Conservation (phyloP, 257 asterid species). For the Oldenlandia corymbosa region DNA sequence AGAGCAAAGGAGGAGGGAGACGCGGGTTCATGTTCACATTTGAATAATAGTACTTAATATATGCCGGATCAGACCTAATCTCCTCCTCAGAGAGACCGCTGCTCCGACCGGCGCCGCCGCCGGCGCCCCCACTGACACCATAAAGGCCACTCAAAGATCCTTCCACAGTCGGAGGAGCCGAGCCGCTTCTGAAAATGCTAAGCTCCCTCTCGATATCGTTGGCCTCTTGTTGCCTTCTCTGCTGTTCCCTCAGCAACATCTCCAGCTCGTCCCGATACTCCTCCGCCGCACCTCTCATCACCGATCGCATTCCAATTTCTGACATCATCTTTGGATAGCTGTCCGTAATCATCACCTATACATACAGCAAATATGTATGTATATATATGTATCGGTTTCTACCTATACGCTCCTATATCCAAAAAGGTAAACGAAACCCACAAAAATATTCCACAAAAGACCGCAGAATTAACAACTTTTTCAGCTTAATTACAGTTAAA, state of each 20-base stretch:
- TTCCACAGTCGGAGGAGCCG: slow-evolving; percentile 62
- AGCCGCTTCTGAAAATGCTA: slow-evolving; percentile 52
- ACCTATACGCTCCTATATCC: not conserved
- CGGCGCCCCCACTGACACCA: slow-evolving; percentile 20
- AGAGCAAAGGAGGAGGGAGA: slow-evolving; percentile 49
- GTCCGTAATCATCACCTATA: slow-evolving; percentile 36
- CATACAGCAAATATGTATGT: slow-evolving; percentile 5
- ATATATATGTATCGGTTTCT: not conserved
- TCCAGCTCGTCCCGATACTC: slow-evolving; percentile 49
- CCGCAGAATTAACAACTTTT: not conserved
- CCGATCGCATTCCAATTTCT: slow-evolving; percentile 43
- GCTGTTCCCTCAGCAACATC: slow-evolving; percentile 40
- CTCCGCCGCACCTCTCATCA: slow-evolving; percentile 26
- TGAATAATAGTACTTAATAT: slow-evolving; percentile 51
- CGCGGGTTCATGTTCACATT: slow-evolving; percentile 71
- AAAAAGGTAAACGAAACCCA: not conserved
- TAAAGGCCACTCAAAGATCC: slow-evolving; percentile 39
- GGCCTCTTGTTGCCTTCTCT: slow-evolving; percentile 29
- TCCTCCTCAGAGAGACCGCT: slow-evolving; percentile 41
- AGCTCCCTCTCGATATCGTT: slow-evolving; percentile 48
- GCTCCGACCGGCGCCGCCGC: slow-evolving; percentile 9
- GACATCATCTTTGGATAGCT: slow-evolving; percentile 42
- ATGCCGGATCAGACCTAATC: slow-evolving; percentile 70
- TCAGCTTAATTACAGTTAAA: slow-evolving; percentile 9
- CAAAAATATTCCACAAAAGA: not conserved